Percentiles rank a stretch among this genome's conserved stretches.
Conservation (phyloP, 202 grass and related monocot species). For the Cymbopogon flexuosus region DNA sequence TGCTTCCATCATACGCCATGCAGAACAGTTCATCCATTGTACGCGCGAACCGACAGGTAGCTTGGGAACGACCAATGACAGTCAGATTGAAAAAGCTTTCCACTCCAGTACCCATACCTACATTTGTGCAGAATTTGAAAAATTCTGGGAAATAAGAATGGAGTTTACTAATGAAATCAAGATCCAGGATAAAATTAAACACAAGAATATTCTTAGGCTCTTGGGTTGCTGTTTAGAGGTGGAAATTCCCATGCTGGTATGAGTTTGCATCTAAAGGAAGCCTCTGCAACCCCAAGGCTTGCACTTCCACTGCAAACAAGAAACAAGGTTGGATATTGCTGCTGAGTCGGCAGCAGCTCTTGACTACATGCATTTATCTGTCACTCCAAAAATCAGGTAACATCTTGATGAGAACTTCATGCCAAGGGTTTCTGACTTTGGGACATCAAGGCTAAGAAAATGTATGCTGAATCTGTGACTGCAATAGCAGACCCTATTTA, state of each 20-base stretch:
- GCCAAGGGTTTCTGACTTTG: constrained; percentile 9
- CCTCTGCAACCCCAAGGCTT: neutral
- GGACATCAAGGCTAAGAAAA: neutral
- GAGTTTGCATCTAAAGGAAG: neutral
- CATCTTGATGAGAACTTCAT: constrained; percentile 24
- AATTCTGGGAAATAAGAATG: neutral
- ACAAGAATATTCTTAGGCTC: constrained; percentile 24
- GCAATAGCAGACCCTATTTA: neutral
- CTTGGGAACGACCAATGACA: too few relatives aligned
- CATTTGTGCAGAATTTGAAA: neutral
- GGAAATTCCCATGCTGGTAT: constrained; percentile 2
- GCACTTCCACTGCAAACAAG: constrained; percentile 2
- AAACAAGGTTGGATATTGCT: neutral
- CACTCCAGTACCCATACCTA: too few relatives aligned
- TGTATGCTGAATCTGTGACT: too few relatives aligned
- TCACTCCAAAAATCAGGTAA: neutral
- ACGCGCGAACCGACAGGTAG: too few relatives aligned
- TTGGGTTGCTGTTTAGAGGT: constrained; percentile 21
- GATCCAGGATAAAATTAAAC: constrained; percentile 11
- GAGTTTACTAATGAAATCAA: constrained; percentile 23
- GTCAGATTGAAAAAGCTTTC: too few relatives aligned
- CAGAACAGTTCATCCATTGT: too few relatives aligned
- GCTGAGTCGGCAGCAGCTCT: constrained; percentile 11
- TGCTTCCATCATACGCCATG: too few relatives aligned
- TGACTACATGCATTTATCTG: constrained; percentile 19